Percentiles rank a stretch among this genome's conserved stretches.
Evolutionary conservation across 140 eudicot genomes (phyloP).

Genomic region (Anethum foeniculum): DNA sequence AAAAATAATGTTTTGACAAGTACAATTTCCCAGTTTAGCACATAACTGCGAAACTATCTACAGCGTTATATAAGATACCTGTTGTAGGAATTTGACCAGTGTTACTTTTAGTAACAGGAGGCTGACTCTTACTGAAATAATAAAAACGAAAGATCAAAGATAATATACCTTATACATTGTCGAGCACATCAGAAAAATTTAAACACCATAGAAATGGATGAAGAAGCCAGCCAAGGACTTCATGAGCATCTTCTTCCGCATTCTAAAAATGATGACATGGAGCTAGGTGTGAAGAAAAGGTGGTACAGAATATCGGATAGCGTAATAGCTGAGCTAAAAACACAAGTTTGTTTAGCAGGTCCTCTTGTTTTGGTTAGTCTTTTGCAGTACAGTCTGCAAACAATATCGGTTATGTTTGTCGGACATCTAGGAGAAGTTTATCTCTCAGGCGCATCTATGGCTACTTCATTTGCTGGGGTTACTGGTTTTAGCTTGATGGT

Average conservation of each 20-base stretch:
- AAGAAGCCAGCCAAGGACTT: not conserved
- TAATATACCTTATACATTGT: no score
- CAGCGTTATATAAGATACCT: no score
- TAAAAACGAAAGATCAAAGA: no score
- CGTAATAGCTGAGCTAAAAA: slow-evolving; percentile 19
- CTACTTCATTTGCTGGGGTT: slow-evolving; percentile 41
- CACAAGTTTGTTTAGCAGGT: slow-evolving; percentile 32
- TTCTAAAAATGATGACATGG: not conserved
- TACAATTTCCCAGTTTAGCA: no score
- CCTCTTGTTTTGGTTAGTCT: slow-evolving; percentile 33
- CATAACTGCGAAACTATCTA: no score
- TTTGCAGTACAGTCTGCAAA: slow-evolving; percentile 37
- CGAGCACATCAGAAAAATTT: not conserved
- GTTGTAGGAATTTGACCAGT: no score
- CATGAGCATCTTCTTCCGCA: not conserved
- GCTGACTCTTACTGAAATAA: no score
- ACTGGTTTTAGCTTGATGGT: slow-evolving; percentile 44
- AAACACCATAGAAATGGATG: not conserved
- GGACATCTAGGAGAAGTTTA: slow-evolving; percentile 40
- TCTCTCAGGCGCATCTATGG: slow-evolving; percentile 40
- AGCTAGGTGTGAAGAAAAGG: not conserved
- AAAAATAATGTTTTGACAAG: no score
- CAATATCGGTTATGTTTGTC: slow-evolving; percentile 37
- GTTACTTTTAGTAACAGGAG: no score
- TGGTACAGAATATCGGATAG: slow-evolving; percentile 4